Evolutionary conservation across 2,329 filamentous ascomycete species (phyloP).

Genomic region (Colletotrichum melonis): DNA sequence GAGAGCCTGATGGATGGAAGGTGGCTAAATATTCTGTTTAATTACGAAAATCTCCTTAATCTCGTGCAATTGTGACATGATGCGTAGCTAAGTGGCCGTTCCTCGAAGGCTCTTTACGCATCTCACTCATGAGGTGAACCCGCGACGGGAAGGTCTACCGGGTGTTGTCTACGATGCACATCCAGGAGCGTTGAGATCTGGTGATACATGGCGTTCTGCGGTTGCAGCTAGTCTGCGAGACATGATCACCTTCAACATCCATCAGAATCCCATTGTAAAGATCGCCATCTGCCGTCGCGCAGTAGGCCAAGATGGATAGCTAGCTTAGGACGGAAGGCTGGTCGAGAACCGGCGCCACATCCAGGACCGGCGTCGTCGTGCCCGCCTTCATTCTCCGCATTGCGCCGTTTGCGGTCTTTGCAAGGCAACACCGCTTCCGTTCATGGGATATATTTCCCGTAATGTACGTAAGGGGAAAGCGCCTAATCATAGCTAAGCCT

Average conservation of each 20-base stretch:
- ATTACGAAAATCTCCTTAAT: constrained; percentile 37
- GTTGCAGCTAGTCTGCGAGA: background rate
- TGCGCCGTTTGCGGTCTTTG: background rate
- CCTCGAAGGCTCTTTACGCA: background rate
- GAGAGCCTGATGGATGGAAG: constrained; percentile 32
- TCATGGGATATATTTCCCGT: background rate
- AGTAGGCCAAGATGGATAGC: background rate
- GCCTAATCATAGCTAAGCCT: background rate
- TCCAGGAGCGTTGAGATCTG: background rate
- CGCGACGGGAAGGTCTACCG: background rate
- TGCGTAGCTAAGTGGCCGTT: background rate
- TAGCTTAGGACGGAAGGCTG: background rate
- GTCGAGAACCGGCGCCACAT: constrained; percentile 10
- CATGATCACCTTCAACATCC: background rate
- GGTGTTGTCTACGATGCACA: background rate
- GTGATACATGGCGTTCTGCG: background rate
- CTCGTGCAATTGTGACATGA: background rate
- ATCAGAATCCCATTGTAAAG: background rate
- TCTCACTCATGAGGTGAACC: background rate
- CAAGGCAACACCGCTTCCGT: background rate
- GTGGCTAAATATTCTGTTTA: constrained; percentile 38
- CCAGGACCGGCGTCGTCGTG: background rate
- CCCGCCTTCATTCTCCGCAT: background rate
- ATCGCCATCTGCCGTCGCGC: background rate
- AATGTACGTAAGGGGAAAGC: background rate